phyloP scores from a whole-genome alignment of 139 green algal genomes.

The Chlamydomonas sp. region DNA sequence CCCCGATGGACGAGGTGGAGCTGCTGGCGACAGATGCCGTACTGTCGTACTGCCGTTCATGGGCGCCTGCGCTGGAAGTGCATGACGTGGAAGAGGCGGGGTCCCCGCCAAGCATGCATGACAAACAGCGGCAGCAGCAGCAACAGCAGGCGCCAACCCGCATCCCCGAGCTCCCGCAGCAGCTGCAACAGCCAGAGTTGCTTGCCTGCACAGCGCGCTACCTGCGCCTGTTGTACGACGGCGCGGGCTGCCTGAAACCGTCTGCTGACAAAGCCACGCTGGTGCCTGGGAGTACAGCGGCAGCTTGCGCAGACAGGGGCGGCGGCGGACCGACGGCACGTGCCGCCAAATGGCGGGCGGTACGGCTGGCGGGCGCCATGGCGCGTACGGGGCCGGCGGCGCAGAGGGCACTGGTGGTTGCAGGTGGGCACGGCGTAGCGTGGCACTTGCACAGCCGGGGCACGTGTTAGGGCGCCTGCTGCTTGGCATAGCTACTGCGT shows the following conservation, averaged over 20 bases:
- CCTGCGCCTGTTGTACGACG: constrained; percentile 1
- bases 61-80: not conserved
- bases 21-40: not conserved
- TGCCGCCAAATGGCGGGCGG: constrained; percentile 2
- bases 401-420: constrained; percentile 1
- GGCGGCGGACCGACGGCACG: not conserved
- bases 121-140: not conserved
- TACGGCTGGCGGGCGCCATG: not conserved
- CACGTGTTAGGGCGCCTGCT: not conserved
- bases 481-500: not conserved
- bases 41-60: not conserved
- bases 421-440: not conserved
- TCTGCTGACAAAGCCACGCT: too few relatives aligned
- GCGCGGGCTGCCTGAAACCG: not conserved
- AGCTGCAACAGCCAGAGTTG: not conserved
- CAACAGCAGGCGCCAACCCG: not conserved
- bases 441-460: too few relatives aligned
- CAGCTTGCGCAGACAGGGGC: not conserved
- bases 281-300: not conserved
- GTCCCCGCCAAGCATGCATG: too few relatives aligned
- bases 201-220: constrained; percentile 5
- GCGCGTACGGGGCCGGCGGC: not conserved
- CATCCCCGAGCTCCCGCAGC: not conserved
- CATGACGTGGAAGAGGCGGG: not conserved
- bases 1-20: not conserved